These are phyloP conservation scores for Arabidopsis arenosa DNA, from an alignment of 345 rosid genomes.

Conservation along the genomic window DNA sequence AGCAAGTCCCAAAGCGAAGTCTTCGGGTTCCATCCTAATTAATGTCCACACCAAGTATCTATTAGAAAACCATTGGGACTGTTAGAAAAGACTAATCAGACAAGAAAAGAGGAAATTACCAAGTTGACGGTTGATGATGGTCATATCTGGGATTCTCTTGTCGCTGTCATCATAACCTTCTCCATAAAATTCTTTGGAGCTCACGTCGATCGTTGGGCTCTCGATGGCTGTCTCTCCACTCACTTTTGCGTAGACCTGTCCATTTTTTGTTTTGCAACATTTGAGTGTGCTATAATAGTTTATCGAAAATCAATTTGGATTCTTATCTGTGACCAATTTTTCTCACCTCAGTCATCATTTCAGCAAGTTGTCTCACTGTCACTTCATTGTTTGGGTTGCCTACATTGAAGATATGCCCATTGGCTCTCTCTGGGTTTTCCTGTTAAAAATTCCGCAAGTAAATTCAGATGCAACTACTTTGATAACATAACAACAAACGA, in stretches of 20 bases:
- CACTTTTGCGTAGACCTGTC: conserved; percentile 81
- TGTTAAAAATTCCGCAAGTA: conserved; percentile 36
- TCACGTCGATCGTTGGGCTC: conserved; percentile 76
- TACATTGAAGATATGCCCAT: conserved; percentile 97
- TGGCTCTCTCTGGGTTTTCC: conserved; percentile 98
- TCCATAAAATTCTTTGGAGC: conserved; percentile 94
- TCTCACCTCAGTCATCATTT: conserved; percentile 94
- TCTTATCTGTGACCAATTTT: background rate
- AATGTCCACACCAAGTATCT: conserved; percentile 6
- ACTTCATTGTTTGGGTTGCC: conserved; percentile 99
- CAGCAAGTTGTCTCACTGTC: conserved; percentile 97
- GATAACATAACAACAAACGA: background rate
- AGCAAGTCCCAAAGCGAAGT: conserved; percentile 97
- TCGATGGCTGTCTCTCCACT: conserved; percentile 74
- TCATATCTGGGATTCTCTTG: conserved; percentile 99
- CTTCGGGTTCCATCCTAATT: conserved; percentile 94
- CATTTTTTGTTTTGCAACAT: conserved; percentile 16
- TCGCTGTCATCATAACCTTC: conserved; percentile 98
- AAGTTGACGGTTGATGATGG: conserved; percentile 87
- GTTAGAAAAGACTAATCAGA: conserved; percentile 15
- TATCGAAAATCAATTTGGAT: background rate
- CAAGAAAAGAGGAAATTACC: conserved; percentile 49
- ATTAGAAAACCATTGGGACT: conserved; percentile 6
- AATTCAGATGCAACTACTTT: conserved; percentile 32
- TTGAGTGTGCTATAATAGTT: conserved; percentile 1